Conservation (phyloP, 441 rosid species). For the Arabidopsis hybrid region DNA sequence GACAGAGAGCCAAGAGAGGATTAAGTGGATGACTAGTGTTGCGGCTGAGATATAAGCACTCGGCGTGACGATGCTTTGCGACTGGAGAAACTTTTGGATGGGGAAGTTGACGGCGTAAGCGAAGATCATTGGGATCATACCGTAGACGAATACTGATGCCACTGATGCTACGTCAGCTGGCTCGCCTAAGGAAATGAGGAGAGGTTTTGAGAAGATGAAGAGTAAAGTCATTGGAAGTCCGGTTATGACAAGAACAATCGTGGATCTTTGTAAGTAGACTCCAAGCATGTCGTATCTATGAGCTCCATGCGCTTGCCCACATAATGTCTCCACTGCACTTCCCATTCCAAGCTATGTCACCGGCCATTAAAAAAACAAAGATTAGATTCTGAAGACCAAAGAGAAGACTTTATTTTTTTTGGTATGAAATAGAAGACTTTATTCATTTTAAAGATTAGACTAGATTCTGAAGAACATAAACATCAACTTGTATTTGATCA, state of each 20-base stretch:
- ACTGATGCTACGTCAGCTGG: constrained; percentile 41
- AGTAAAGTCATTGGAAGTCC: constrained; percentile 52
- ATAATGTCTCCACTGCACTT: constrained; percentile 83
- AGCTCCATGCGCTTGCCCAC: constrained; percentile 89
- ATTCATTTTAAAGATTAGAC: neutral
- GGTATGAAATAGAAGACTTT: neutral
- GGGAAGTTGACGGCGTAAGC: constrained; percentile 51
- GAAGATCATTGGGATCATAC: constrained; percentile 51
- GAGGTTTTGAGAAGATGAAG: constrained; percentile 42
- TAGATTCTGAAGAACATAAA: no score
- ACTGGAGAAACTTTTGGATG: constrained; percentile 49
- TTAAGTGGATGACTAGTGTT: constrained; percentile 42
- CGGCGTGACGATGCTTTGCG: constrained; percentile 51
- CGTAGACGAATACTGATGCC: constrained; percentile 46
- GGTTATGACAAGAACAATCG: constrained; percentile 57
- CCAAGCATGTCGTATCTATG: constrained; percentile 69
- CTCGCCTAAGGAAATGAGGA: constrained; percentile 41
- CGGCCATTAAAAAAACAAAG: constrained; percentile 31
- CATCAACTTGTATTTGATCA: neutral
- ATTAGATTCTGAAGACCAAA: neutral
- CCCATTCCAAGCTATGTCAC: constrained; percentile 81
- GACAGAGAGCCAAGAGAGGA: constrained; percentile 46
- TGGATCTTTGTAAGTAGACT: constrained; percentile 71
- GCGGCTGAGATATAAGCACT: constrained; percentile 57
- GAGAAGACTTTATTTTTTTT: no score